These are phyloP conservation scores for Hymenoscyphus albidus DNA, from an alignment of 2,329 filamentous ascomycete species.

Conservation along the genomic window DNA sequence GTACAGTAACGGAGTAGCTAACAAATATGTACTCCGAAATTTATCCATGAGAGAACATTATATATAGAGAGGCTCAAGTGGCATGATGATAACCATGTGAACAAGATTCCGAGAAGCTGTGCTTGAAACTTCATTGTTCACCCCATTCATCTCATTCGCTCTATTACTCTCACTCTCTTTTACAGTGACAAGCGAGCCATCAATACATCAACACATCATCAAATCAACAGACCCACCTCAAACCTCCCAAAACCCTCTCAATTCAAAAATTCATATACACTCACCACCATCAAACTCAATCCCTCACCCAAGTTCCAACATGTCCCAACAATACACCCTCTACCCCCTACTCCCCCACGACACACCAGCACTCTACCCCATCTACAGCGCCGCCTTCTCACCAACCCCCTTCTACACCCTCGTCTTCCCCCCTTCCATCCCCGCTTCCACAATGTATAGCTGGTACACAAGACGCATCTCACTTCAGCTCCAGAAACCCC, in stretches of 20 bases:
- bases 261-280: constrained; percentile 14
- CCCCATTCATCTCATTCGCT: too few species aligned
- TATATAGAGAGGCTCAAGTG: too few species aligned
- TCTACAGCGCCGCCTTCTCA: constrained; percentile 34
- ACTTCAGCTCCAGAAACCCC: constrained; percentile 30
- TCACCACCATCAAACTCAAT: background rate
- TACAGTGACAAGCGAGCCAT: too few species aligned
- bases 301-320: background rate
- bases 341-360: constrained; percentile 27
- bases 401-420: constrained; percentile 31
- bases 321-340: background rate
- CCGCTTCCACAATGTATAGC: constrained; percentile 13
- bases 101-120: too few species aligned
- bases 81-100: too few species aligned
- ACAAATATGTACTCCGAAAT: background rate
- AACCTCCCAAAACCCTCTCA: too few species aligned
- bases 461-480: constrained; percentile 35
- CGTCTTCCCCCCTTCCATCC: constrained; percentile 21
- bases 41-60: too few species aligned
- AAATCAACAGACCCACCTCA: too few species aligned
- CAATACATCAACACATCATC: too few species aligned
- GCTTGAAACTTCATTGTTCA: too few species aligned
- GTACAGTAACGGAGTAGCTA: background rate
- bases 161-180: too few species aligned
- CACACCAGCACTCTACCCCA: constrained; percentile 29